Evolutionary conservation across 1,139 yeast genomes (phyloP), one percentile per base, ranked within the genome.

Genomic region (Lodderomyces elongisporus): DNA sequence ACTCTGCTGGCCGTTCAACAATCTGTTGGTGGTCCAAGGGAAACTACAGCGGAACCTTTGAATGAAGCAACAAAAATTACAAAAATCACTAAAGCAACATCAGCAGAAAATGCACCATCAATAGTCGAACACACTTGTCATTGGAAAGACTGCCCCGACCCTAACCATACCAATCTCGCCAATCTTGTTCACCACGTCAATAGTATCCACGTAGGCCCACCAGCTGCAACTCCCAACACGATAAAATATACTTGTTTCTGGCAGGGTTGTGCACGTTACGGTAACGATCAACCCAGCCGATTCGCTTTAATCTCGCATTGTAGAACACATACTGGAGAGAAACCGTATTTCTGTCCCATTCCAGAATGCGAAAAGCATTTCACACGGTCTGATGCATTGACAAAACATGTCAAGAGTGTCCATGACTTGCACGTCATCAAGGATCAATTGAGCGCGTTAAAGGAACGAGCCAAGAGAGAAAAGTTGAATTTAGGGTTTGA

Each of bases 351-450:
- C 43, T 83, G 93, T 49, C 69, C 78, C 0, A 64, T 80, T 10
- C 87, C 87, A 1, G 87, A 79, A 46, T 83, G 91, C 55, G 74
- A 71, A 38, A 69, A 75, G 40, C 70, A 69, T 33, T 80, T 79
- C 47, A 67, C 76, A 1, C 53, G 80, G 37, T 63, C 79, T 1
- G 85, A 77, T 42, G 83, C 80, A 1, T 59, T 83, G 41, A 71
- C 80, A 10, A 71, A 75, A 46, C 91, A 83, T 51, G 64, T 80
- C 35, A 67, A 77, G 32, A 70, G 78, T 0, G 80, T 71, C 1
- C 88, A 80, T 47, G 80, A 76, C 37, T 63, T 68, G 37, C 66
- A 66, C 37, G 54, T 58, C 33, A 48, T 58, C 14, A 53, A 60
- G 28, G 69, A 65, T 40, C 66, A 62, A 3, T 48, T 62, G 39